Evolutionary conservation across 345 rosid species (phyloP), one percentile per base, ranked within the genome.

Genomic region (Aquilaria sinensis): DNA sequence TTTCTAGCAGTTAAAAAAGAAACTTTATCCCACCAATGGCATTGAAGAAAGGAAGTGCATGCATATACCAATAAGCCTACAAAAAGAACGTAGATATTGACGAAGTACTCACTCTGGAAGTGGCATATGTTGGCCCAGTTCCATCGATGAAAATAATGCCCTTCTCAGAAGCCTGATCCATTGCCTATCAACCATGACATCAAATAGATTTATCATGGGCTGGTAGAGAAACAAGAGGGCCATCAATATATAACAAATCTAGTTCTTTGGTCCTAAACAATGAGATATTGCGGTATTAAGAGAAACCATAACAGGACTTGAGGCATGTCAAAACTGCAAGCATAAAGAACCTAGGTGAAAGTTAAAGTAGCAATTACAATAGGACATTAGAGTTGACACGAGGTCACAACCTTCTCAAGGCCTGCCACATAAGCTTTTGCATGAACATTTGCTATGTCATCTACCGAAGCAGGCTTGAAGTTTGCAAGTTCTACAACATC

Each of bases 41-140:
- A 14, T 32, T 29, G 30, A 55, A 5, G 51, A 0, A 31, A 61
- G 43, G 47, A 34, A 48, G 31, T 63, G 33, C 48, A 47, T 32
- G 12, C 53, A 45, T 6, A 7, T 23, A 64, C 50, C 48, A 45
- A 71, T 58, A 59, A 58, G 61, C 56, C 61, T 11, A 69, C 67
- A 43, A 47, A 62, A 51, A 31, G 50, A 32, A 57, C 74, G 60
- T 48, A 53, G 52, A 47, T 53, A 48, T 41, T 5, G 49, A 59
- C 41, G 58, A 67, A 16, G 58, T 29, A 79, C 84, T 78, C 74
- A 89, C 98, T 9, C 84, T 82, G 15, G 84, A 52, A 76, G 98
- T 92, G 57, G 97, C 98, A 75, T 92, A 92, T 49, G 98, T 92
- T 66, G 96, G 98, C 68, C 93, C 98, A 12, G 93, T 80, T 34